Evolutionary conservation across 2,329 filamentous ascomycete genomes (phyloP).

Genomic region (Pleoardoris graminearum): DNA sequence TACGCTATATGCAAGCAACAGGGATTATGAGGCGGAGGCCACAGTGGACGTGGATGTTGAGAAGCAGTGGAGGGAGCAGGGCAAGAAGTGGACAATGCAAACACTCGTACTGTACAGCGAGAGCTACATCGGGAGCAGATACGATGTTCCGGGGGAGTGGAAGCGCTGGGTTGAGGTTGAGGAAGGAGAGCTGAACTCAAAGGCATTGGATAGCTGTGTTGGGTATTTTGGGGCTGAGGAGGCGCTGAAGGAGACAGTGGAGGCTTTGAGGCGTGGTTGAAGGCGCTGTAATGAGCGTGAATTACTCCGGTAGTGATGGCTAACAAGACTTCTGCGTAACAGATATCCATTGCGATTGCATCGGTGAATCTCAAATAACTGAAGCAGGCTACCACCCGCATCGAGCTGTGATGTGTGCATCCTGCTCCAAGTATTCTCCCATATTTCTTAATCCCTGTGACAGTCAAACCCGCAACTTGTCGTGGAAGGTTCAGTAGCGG

Average conservation of each 20-base stretch:
- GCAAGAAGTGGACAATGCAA: conserved; percentile 52
- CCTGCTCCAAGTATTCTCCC: not conserved
- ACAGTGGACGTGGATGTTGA: conserved; percentile 58
- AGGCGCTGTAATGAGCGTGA: conserved; percentile 14
- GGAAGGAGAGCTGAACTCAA: conserved; percentile 52
- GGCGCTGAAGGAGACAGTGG: conserved; percentile 52
- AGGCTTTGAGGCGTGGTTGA: conserved; percentile 42
- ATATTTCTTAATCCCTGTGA: not conserved
- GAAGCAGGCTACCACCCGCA: no score
- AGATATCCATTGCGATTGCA: no score
- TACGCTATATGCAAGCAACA: conserved; percentile 55
- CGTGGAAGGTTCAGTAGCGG: not conserved
- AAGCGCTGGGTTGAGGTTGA: conserved; percentile 49
- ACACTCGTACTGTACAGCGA: conserved; percentile 58
- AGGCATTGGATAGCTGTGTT: conserved; percentile 52
- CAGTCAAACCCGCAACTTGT: not conserved
- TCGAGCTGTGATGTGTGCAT: no score
- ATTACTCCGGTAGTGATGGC: no score
- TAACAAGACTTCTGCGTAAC: no score
- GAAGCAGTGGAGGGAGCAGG: conserved; percentile 49
- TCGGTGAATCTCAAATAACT: no score
- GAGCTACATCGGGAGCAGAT: conserved; percentile 54
- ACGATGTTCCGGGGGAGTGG: conserved; percentile 58
- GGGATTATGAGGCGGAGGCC: conserved; percentile 60
- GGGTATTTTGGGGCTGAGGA: conserved; percentile 63